Evolutionary conservation across 2,329 filamentous ascomycete species (phyloP).

Genomic region (Ceratocystis variospora): DNA sequence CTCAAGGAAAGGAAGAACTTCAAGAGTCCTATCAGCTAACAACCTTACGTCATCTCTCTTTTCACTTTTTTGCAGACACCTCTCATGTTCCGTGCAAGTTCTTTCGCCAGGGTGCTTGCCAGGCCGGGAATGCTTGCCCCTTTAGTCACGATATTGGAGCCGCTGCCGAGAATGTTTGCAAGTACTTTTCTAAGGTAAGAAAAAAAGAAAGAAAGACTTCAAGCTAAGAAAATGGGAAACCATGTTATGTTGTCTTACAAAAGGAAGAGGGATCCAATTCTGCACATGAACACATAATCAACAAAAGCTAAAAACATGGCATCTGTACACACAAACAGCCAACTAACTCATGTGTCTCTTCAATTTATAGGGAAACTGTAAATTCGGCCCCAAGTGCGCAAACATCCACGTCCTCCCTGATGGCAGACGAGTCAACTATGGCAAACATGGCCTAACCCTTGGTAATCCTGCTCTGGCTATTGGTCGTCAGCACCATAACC

Average conservation of each 20-base stretch:
- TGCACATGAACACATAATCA: not conserved
- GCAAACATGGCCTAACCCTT: constrained; percentile 54
- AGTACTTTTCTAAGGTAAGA: constrained; percentile 91
- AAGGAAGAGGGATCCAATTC: not conserved
- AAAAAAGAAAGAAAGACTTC: not conserved
- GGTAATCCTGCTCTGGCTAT: constrained; percentile 45
- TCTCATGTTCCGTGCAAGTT: constrained; percentile 99
- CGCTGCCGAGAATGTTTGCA: constrained; percentile 80
- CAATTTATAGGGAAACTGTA: constrained; percentile 72
- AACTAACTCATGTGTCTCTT: not conserved
- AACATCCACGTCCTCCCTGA: constrained; percentile 92
- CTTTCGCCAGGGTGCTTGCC: constrained; percentile 90
- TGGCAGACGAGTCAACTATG: constrained; percentile 77
- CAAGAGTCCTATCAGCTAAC: not conserved
- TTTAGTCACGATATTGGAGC: constrained; percentile 88
- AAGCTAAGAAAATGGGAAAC: not conserved
- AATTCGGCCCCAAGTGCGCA: constrained; percentile 95
- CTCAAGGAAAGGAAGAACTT: no score
- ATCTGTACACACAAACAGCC: not conserved
- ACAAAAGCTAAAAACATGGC: no score
- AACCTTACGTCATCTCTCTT: not conserved
- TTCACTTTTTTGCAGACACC: constrained; percentile 49
- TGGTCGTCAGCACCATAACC: constrained; percentile 27
- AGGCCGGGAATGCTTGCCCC: constrained; percentile 89
- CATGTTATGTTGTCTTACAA: no score